A percentile compares a stretch with the other conserved stretches of the same genome.
phyloP scores from a whole-genome alignment of 2,329 filamentous ascomycete species.

The Rasamsonia emersonii region DNA sequence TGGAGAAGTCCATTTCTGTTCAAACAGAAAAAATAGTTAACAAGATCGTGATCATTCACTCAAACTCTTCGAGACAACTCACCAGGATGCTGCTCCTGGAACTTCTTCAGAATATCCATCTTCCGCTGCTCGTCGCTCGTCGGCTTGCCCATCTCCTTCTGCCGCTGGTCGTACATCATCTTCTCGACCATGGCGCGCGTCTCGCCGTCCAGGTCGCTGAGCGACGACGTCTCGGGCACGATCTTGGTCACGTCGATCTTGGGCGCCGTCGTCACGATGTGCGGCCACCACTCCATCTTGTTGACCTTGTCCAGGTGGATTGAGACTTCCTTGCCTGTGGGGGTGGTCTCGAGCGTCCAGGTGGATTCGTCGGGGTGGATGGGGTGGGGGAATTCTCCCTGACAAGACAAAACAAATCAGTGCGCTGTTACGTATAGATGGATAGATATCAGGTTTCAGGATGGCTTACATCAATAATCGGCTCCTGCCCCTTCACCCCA shows the following conservation, averaged over 20 bases:
- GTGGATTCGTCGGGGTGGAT: slow-evolving; percentile 81
- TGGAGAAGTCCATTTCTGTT: slow-evolving; percentile 63
- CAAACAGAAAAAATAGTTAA: slow-evolving; percentile 8
- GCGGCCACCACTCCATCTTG: slow-evolving; percentile 97
- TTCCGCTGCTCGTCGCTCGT: slow-evolving; percentile 95
- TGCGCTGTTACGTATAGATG: too few relatives aligned
- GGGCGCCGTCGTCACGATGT: slow-evolving; percentile 78
- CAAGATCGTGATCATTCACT: slow-evolving; percentile 1
- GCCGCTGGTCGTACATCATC: slow-evolving; percentile 99
- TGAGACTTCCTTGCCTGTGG: slow-evolving; percentile 62
- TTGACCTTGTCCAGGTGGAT: slow-evolving; percentile 92
- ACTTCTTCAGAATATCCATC: slow-evolving; percentile 83
- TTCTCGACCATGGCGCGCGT: slow-evolving; percentile 98
- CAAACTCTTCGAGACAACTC: slow-evolving; percentile 10
- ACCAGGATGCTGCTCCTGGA: slow-evolving; percentile 67
- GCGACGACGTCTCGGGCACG: slow-evolving; percentile 80
- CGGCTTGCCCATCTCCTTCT: slow-evolving; percentile 86
- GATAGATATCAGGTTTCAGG: too few relatives aligned
- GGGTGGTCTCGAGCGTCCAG: slow-evolving; percentile 74
- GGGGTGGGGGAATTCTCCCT: slow-evolving; percentile 79
- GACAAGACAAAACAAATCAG: slow-evolving; percentile 8
- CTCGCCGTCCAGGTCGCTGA: slow-evolving; percentile 88
- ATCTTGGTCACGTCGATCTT: slow-evolving; percentile 95
- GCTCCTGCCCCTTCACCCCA: slow-evolving; percentile 78
- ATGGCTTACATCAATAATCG: slow-evolving; percentile 63